These are phyloP conservation scores for Catenaria anguillulae DNA, from an alignment of 371 early-diverging fungal genomes.

Conservation along the genomic window DNA sequence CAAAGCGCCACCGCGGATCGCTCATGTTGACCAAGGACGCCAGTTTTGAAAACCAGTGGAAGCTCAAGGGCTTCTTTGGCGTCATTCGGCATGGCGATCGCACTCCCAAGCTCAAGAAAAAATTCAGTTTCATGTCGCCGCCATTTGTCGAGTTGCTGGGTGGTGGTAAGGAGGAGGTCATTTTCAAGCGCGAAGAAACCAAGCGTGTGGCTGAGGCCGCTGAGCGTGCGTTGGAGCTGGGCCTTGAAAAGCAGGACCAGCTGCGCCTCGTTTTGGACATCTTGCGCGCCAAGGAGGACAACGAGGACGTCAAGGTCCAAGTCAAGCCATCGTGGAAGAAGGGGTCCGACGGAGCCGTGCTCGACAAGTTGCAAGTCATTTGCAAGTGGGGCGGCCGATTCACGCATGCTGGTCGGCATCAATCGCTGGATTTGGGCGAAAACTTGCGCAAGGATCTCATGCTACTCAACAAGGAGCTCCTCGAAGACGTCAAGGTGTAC, in stretches of 20 bases:
- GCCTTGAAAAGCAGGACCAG: conserved; percentile 37
- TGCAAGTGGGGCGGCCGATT: conserved; percentile 26
- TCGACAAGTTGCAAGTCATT: conserved; percentile 51
- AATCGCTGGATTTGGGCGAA: conserved; percentile 81
- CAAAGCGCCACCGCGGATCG: conserved; percentile 20
- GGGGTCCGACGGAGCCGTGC: conserved; percentile 21
- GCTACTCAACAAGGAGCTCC: conserved; percentile 64
- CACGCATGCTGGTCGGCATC: conserved; percentile 87
- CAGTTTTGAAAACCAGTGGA: conserved; percentile 72
- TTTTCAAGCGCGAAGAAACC: conserved; percentile 62
- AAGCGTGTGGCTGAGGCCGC: conserved; percentile 47
- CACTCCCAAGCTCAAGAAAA: conserved; percentile 94
- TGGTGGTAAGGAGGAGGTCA: conserved; percentile 56
- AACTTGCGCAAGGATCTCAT: conserved; percentile 79
- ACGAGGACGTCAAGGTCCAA: conserved; percentile 90
- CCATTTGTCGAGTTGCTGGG: conserved; percentile 53
- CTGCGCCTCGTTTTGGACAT: conserved; percentile 52
- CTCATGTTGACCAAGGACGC: conserved; percentile 25
- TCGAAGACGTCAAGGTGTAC: conserved; percentile 75
- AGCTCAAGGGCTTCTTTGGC: conserved; percentile 76
- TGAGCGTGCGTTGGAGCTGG: conserved; percentile 28
- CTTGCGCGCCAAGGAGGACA: conserved; percentile 55
- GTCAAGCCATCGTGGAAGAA: conserved; percentile 61
- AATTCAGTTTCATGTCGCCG: conserved; percentile 39
- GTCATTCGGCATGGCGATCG: conserved; percentile 92